Conservation (phyloP, 352 stramenopile species). For the Thraustochytrium striatum region DNA sequence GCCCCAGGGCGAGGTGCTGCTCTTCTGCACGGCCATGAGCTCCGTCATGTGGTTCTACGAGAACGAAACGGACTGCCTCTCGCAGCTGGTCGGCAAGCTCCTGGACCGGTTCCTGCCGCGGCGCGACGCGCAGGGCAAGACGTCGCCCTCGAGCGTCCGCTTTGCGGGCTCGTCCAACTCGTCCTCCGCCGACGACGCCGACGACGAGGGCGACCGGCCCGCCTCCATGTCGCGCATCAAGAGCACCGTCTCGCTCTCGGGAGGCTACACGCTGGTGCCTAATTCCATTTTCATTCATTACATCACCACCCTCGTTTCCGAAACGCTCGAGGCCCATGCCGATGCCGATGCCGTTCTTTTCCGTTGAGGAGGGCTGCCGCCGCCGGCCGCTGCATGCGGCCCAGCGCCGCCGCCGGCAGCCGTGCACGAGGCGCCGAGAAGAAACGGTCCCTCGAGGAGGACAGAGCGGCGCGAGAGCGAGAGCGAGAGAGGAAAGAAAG, state of each 20-base stretch:
- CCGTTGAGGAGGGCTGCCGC: too few relatives aligned
- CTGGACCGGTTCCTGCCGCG: conserved; percentile 34
- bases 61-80: conserved; percentile 8
- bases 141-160: background rate
- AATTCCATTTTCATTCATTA: too few relatives aligned
- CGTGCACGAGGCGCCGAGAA: too few relatives aligned
- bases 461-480: too few relatives aligned
- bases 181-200: background rate
- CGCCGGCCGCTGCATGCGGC: too few relatives aligned
- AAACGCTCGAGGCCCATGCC: too few relatives aligned
- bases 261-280: conserved; percentile 12
- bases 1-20: conserved; percentile 43
- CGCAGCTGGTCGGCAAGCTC: conserved; percentile 40
- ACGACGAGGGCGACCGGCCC: background rate
- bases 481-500: too few relatives aligned
- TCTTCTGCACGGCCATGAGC: conserved; percentile 44
- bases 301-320: too few relatives aligned
- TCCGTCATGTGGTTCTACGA: conserved; percentile 47
- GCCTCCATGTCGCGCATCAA: background rate
- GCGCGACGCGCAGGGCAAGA: background rate
- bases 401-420: too few relatives aligned
- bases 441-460: too few relatives aligned
- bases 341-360: background rate
- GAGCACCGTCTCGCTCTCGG: conserved; percentile 12
- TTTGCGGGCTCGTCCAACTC: background rate